These are phyloP conservation scores for Rhizopogon vinicolor DNA, from an alignment of 768 basidiomycete species.

Conservation along the genomic window DNA sequence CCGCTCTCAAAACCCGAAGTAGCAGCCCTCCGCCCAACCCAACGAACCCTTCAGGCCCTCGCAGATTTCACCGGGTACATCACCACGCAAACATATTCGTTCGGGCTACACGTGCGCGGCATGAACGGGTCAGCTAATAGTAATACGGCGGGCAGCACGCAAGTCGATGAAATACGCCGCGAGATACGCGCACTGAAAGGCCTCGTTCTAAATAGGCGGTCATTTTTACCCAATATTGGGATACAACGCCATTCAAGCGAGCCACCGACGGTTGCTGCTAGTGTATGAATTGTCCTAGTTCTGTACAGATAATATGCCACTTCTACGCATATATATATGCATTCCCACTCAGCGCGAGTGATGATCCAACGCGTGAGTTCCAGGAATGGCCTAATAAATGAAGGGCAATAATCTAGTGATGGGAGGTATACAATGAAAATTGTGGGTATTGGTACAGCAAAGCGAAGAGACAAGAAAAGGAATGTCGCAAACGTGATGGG, in stretches of 20 bases:
- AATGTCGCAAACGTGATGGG: neutral
- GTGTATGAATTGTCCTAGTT: neutral
- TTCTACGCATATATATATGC: neutral
- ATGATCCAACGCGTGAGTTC: neutral
- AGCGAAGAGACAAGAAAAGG: neutral
- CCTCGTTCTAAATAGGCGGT: constrained; percentile 68
- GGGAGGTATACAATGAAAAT: neutral
- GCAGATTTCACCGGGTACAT: constrained; percentile 78
- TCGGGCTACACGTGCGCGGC: constrained; percentile 15
- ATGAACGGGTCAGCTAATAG: constrained; percentile 6
- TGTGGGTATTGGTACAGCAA: neutral
- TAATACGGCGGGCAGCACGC: constrained; percentile 20
- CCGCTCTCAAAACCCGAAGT: constrained; percentile 7
- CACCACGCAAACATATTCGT: constrained; percentile 62
- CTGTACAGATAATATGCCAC: neutral
- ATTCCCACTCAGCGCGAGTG: neutral
- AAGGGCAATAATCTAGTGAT: neutral
- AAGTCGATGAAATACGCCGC: constrained; percentile 66
- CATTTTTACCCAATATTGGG: constrained; percentile 11
- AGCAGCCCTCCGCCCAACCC: constrained; percentile 34
- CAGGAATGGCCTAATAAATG: neutral
- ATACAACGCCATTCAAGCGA: constrained; percentile 6
- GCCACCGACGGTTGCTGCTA: neutral
- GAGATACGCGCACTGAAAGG: constrained; percentile 80
- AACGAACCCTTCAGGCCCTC: constrained; percentile 61